These are phyloP conservation scores for Fusarium acutatum DNA, from an alignment of 2,329 filamentous ascomycete genomes.

Conservation along the genomic window DNA sequence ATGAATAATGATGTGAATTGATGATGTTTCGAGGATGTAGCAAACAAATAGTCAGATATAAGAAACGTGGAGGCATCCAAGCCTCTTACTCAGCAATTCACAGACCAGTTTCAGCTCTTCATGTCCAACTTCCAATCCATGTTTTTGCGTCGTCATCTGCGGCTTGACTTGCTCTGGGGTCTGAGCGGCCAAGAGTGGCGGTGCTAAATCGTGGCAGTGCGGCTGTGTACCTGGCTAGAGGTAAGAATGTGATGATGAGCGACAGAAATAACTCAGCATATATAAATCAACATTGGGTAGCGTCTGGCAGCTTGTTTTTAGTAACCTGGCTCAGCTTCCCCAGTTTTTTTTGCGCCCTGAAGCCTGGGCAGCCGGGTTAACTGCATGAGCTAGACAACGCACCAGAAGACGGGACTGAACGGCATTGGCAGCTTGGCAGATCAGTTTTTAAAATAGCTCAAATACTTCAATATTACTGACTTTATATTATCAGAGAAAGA, in stretches of 20 bases:
- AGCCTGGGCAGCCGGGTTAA: background rate
- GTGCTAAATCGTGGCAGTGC: slow-evolving; percentile 31
- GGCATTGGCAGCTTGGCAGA: slow-evolving; percentile 10
- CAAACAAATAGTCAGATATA: slow-evolving; percentile 19
- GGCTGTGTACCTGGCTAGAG: background rate
- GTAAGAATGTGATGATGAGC: rapidly evolving
- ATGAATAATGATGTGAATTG: background rate
- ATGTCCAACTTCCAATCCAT: slow-evolving; percentile 14
- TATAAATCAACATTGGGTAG: rapidly evolving
- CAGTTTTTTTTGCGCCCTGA: background rate
- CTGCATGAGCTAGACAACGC: slow-evolving; percentile 6
- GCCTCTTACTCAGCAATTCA: slow-evolving; percentile 32
- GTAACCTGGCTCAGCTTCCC: rapidly evolving
- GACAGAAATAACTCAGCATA: background rate
- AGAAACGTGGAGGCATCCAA: slow-evolving; percentile 23
- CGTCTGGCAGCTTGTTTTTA: background rate
- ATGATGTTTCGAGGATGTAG: background rate
- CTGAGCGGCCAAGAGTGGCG: slow-evolving; percentile 32
- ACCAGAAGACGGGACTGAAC: background rate
- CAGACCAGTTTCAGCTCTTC: background rate
- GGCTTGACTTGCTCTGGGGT: slow-evolving; percentile 27
- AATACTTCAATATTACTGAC: background rate
- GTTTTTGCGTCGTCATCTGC: slow-evolving; percentile 33
- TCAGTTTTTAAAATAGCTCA: background rate
- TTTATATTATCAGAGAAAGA: background rate